Evolutionary conservation across 768 basidiomycete species (phyloP).

Genomic region (Leccinum subtestaceum): DNA sequence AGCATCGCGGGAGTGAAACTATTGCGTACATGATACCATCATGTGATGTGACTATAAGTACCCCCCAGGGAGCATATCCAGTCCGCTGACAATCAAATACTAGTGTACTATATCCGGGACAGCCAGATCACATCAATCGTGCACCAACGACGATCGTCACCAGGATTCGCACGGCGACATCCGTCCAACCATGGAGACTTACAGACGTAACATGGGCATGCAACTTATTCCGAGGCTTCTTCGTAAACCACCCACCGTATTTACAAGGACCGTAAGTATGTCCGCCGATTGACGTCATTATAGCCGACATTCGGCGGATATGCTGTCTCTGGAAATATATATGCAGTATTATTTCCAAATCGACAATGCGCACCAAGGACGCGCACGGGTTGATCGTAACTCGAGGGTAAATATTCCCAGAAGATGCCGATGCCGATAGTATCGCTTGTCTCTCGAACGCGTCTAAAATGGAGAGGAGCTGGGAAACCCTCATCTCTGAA

Average conservation of each 20-base stretch:
- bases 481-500: background rate
- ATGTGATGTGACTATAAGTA: background rate
- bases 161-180: background rate
- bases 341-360: background rate
- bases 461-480: background rate
- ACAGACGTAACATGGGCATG: conserved; percentile 41
- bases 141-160: background rate
- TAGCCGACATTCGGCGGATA: background rate
- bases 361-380: background rate
- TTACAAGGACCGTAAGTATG: background rate
- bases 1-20: background rate
- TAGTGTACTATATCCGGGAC: background rate
- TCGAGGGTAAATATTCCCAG: background rate
- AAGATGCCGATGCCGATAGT: background rate
- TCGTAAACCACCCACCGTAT: background rate
- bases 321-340: background rate
- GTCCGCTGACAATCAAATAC: background rate
- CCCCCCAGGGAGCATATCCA: background rate
- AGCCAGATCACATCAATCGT: background rate
- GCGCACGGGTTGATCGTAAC: background rate
- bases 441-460: background rate
- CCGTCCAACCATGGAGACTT: conserved; percentile 52
- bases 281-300: background rate
- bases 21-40: background rate
- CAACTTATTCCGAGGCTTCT: background rate